phyloP scores from a whole-genome alignment of 2,329 filamentous ascomycete genomes.

The Bipolaris oryzae region DNA sequence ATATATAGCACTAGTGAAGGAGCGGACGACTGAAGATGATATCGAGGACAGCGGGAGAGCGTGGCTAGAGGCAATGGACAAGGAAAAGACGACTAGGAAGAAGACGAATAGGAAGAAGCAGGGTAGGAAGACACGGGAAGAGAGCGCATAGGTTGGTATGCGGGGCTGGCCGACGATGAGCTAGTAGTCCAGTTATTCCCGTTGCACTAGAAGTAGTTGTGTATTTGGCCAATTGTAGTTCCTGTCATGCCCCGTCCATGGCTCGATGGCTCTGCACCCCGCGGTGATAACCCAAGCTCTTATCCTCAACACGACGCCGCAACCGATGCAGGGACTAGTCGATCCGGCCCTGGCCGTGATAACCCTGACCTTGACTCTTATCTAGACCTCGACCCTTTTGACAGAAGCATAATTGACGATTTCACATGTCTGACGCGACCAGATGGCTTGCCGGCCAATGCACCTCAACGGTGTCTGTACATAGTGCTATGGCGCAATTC shows the following conservation, averaged over 20 bases:
- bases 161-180: no score
- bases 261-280: background rate
- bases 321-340: background rate
- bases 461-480: background rate
- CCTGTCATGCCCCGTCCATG: background rate
- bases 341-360: background rate
- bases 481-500: background rate
- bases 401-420: no score
- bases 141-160: background rate
- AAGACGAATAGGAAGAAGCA: conserved; percentile 18
- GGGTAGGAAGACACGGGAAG: background rate
- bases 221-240: background rate
- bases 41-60: conserved; percentile 1
- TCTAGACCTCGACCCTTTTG: background rate
- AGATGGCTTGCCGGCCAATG: background rate
- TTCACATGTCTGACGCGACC: background rate
- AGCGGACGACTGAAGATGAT: conserved; percentile 8
- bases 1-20: conserved; percentile 8
- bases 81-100: conserved; percentile 17
- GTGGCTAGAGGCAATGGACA: conserved; percentile 21
- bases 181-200: no score
- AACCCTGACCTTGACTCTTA: background rate
- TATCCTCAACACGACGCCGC: background rate
- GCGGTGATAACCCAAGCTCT: background rate
- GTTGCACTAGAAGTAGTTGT: no score